These are phyloP conservation scores for Stephanodiscus triporus DNA, from an alignment of 108 stramenopile species.

Conservation along the genomic window DNA sequence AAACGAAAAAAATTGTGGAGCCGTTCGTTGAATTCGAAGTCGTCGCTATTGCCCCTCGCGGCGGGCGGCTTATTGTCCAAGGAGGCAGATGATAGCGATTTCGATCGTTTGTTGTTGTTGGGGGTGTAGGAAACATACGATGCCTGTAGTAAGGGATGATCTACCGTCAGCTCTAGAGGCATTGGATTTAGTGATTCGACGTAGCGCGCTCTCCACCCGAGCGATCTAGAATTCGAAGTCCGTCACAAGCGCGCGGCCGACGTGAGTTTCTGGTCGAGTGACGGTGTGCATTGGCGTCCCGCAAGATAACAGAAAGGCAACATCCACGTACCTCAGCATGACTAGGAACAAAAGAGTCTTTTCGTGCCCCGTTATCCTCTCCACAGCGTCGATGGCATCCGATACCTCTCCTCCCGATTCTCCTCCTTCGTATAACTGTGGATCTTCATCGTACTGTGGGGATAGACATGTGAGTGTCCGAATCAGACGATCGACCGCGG, in stretches of 20 bases:
- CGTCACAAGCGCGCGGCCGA: background rate
- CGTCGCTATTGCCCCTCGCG: background rate
- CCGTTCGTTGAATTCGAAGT: background rate
- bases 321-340: constrained; percentile 46
- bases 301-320: background rate
- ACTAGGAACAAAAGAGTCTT: constrained; percentile 56
- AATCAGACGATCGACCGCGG: constrained; percentile 20
- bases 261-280: background rate
- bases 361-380: constrained; percentile 39
- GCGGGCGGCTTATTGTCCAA: constrained; percentile 16
- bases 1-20: constrained; percentile 13
- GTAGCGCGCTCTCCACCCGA: constrained; percentile 81
- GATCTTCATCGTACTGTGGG: constrained; percentile 53
- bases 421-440: constrained; percentile 44
- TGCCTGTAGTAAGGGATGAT: constrained; percentile 66
- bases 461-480: constrained; percentile 44
- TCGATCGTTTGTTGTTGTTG: background rate
- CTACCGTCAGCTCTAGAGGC: constrained; percentile 62
- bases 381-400: constrained; percentile 27
- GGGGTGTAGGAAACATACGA: background rate
- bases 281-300: background rate
- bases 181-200: constrained; percentile 68
- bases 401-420: background rate
- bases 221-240: constrained; percentile 42
- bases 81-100: constrained; percentile 3